phyloP scores from a whole-genome alignment of 2,329 filamentous ascomycete species.

The Emmonsiellopsis sp. region DNA sequence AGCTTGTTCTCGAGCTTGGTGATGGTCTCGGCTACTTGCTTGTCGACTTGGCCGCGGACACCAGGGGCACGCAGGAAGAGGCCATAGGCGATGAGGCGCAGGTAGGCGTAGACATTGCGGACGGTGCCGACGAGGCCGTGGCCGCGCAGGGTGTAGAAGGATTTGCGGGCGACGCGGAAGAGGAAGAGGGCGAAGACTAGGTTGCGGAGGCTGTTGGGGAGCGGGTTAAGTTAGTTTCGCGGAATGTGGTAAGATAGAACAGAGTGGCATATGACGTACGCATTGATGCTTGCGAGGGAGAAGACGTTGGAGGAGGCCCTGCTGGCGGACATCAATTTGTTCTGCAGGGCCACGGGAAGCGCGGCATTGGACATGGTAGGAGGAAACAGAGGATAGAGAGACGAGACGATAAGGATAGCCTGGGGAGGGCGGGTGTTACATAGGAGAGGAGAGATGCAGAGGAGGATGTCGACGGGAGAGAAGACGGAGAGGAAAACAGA shows the following conservation, averaged over 20 bases:
- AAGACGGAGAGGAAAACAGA: neutral
- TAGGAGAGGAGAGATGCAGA: neutral
- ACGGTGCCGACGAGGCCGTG: slow-evolving; percentile 76
- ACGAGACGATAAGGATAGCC: neutral
- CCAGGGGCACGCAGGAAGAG: slow-evolving; percentile 79
- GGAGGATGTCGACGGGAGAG: neutral
- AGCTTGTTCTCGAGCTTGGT: slow-evolving; percentile 76
- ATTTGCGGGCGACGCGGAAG: slow-evolving; percentile 69
- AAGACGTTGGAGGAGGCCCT: slow-evolving; percentile 21
- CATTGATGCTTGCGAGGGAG: slow-evolving; percentile 29
- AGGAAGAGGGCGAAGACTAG: slow-evolving; percentile 83
- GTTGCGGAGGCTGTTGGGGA: slow-evolving; percentile 60
- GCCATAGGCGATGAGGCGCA: slow-evolving; percentile 68
- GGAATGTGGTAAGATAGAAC: neutral
- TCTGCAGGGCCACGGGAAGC: slow-evolving; percentile 34
- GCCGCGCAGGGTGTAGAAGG: slow-evolving; percentile 76
- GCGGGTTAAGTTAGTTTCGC: neutral
- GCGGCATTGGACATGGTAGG: slow-evolving; percentile 28
- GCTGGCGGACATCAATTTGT: slow-evolving; percentile 32
- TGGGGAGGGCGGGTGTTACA: neutral
- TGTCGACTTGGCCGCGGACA: slow-evolving; percentile 74
- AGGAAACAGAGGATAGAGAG: slow-evolving; percentile 8
- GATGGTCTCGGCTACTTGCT: slow-evolving; percentile 71
- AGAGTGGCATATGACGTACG: slow-evolving; percentile 24
- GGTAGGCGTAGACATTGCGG: slow-evolving; percentile 60